Conservation (phyloP, 2,329 filamentous ascomycete genomes). For the Pseudocercospora pini-densiflorae region DNA sequence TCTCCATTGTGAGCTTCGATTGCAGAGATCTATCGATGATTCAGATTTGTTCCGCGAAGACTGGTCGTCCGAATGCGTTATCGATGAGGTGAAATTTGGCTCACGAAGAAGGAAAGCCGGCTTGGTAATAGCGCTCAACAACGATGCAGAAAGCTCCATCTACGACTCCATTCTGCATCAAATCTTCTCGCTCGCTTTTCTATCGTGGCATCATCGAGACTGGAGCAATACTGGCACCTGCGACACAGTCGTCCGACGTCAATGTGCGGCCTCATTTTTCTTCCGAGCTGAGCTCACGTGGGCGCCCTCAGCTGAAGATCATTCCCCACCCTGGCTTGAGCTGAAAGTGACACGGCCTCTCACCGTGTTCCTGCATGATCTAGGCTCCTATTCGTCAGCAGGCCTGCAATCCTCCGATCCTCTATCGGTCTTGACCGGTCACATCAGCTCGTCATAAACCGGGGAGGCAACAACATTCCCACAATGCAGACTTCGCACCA, state of each 20-base stretch:
- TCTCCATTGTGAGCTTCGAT: not conserved
- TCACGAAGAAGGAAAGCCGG: not conserved
- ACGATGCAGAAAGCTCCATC: slow-evolving; percentile 1
- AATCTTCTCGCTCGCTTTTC: not conserved
- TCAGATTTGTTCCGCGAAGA: not conserved
- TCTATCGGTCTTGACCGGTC: not conserved
- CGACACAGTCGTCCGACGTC: not conserved
- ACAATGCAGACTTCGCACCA: not conserved
- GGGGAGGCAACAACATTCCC: not conserved
- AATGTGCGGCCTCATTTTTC: not conserved
- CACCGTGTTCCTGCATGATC: not conserved
- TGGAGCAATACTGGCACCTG: not conserved
- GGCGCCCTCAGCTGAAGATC: not conserved
- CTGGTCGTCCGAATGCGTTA: too few species aligned
- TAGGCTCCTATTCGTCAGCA: not conserved
- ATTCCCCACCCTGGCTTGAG: not conserved
- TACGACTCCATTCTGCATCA: not conserved
- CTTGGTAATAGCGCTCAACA: not conserved
- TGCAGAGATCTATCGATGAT: not conserved
- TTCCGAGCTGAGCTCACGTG: slow-evolving; percentile 1
- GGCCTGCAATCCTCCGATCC: not conserved
- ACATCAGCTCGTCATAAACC: not conserved
- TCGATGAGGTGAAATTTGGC: not conserved
- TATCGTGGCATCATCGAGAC: not conserved
- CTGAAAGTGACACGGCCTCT: not conserved